phyloP scores from a whole-genome alignment of 352 stramenopile genomes.

The Pythium graminicola region DNA sequence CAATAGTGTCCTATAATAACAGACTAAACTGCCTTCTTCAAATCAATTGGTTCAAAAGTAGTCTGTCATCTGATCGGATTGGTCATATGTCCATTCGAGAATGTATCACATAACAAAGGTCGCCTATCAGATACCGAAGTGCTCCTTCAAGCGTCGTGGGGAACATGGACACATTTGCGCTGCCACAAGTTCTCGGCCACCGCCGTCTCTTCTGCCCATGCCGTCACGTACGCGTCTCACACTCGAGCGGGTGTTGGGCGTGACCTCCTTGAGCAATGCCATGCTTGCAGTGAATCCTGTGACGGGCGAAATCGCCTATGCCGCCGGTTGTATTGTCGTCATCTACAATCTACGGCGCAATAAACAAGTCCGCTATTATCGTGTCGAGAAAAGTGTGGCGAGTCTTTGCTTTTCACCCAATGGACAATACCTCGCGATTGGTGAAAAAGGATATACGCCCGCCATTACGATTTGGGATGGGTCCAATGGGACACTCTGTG shows the following conservation, averaged over 20 bases:
- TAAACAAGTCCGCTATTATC: conserved; percentile 86
- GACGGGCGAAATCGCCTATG: conserved; percentile 80
- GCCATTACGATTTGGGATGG: conserved; percentile 86
- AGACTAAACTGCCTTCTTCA: neutral
- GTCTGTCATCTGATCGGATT: neutral
- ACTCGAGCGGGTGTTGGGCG: conserved; percentile 72
- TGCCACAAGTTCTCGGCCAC: too few relatives aligned
- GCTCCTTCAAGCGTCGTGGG: conserved; percentile 19
- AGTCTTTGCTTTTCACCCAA: conserved; percentile 79
- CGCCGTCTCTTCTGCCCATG: neutral
- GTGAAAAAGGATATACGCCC: conserved; percentile 79
- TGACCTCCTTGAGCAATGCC: conserved; percentile 68
- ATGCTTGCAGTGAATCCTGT: conserved; percentile 70
- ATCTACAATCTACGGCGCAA: conserved; percentile 83
- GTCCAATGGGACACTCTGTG: conserved; percentile 64
- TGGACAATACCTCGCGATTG: conserved; percentile 79
- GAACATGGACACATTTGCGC: too few relatives aligned
- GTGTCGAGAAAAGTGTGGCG: conserved; percentile 77
- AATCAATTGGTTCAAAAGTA: conserved; percentile 9
- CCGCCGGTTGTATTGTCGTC: conserved; percentile 85
- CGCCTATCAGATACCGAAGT: neutral
- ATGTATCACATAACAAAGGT: neutral
- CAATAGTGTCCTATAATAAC: too few relatives aligned
- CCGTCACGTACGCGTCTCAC: conserved; percentile 45
- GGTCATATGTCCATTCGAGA: too few relatives aligned